phyloP scores from a whole-genome alignment of 2,329 filamentous ascomycete species.

The Alternaria consortialis region DNA sequence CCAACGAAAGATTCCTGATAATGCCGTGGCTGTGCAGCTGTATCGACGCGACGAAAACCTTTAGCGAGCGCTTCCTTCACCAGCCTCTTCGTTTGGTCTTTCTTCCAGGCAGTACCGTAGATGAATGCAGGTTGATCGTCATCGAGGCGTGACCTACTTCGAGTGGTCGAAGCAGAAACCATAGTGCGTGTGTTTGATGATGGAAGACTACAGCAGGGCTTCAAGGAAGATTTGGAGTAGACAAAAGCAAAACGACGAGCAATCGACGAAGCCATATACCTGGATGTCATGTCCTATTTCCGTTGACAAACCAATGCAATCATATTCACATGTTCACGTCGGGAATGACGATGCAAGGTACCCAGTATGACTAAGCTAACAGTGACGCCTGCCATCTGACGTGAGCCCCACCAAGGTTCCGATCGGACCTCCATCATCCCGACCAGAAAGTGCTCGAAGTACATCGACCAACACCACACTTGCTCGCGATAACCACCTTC shows the following conservation, averaged over 20 bases:
- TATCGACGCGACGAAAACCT: slow-evolving; percentile 79
- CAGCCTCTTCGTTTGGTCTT: slow-evolving; percentile 70
- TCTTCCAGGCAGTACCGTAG: slow-evolving; percentile 91
- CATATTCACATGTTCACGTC: neutral
- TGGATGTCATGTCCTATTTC: neutral
- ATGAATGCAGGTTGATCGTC: slow-evolving; percentile 57
- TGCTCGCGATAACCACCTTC: neutral
- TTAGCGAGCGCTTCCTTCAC: slow-evolving; percentile 73
- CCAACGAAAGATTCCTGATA: slow-evolving; percentile 78
- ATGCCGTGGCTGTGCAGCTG: slow-evolving; percentile 79
- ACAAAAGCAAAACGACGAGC: neutral
- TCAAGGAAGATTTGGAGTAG: neutral
- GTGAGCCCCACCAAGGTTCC: slow-evolving; percentile 23
- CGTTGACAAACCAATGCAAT: neutral
- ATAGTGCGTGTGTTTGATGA: slow-evolving; percentile 20
- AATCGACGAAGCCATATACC: too few species aligned
- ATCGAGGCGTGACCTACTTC: slow-evolving; percentile 23
- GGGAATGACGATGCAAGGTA: slow-evolving; percentile 2
- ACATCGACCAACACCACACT: neutral
- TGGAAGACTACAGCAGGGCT: neutral
- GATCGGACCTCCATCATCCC: slow-evolving; percentile 22
- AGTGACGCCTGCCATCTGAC: slow-evolving; percentile 5
- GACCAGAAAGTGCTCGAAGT: slow-evolving; percentile 24
- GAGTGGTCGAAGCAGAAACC: slow-evolving; percentile 24
- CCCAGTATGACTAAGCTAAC: slow-evolving; percentile 20